phyloP scores from a whole-genome alignment of 23 red algal species.

The Gracilariopsis chorda region DNA sequence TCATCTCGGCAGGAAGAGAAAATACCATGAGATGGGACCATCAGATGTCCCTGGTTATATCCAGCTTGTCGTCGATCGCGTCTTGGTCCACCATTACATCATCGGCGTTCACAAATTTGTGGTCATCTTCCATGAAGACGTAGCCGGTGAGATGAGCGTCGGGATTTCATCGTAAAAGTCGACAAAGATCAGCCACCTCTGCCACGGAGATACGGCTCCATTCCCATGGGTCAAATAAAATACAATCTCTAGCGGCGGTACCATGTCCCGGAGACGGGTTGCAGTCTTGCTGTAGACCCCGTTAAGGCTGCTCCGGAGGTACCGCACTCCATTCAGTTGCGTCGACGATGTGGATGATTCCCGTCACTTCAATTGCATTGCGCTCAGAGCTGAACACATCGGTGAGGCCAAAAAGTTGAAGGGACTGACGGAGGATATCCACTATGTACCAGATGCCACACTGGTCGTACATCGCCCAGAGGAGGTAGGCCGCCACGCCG shows the following conservation, averaged over 20 bases:
- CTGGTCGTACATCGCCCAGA: not conserved
- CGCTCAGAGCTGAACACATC: not conserved
- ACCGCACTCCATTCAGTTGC: not conserved
- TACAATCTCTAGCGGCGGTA: not conserved
- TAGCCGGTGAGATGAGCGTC: not conserved
- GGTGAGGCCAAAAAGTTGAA: not conserved
- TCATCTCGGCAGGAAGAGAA: no score
- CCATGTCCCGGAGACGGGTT: not conserved
- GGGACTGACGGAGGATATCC: not conserved
- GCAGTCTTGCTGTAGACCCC: not conserved
- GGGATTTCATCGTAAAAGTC: not conserved
- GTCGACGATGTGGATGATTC: not conserved
- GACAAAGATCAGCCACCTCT: not conserved
- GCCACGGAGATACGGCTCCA: not conserved
- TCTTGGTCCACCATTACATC: not conserved
- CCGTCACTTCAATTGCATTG: not conserved
- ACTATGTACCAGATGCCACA: not conserved
- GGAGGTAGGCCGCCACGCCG: not conserved
- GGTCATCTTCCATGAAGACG: not conserved
- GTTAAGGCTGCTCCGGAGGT: not conserved
- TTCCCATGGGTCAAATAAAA: not conserved
- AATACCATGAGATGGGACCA: no score
- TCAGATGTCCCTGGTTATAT: no score
- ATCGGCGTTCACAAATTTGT: not conserved
- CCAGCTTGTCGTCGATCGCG: no score